These are phyloP conservation scores for Carex cristatella DNA, from an alignment of 176 grass and related monocot species.

Conservation along the genomic window DNA sequence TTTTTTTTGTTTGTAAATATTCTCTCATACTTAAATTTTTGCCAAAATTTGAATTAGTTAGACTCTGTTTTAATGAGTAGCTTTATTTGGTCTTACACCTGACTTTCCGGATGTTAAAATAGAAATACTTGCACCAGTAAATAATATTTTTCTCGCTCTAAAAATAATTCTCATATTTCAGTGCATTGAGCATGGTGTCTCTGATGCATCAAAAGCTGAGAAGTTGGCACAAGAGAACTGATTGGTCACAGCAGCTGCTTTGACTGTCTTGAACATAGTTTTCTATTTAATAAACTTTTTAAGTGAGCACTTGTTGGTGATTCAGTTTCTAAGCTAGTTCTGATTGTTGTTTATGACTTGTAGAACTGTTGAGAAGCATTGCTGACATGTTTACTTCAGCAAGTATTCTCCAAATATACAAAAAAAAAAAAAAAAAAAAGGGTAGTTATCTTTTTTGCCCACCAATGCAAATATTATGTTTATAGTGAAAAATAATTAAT, in stretches of 20 bases:
- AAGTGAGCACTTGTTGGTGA: neutral
- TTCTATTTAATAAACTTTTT: neutral
- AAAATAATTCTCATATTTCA: constrained; percentile 16
- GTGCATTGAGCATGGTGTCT: constrained; percentile 29
- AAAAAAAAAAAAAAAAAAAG: neutral
- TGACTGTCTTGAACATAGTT: neutral
- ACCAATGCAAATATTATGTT: neutral
- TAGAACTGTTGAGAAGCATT: neutral
- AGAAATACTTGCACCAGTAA: neutral
- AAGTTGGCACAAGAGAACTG: constrained; percentile 12
- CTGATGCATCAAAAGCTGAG: constrained; percentile 10
- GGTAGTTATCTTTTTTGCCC: neutral
- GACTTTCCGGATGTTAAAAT: neutral
- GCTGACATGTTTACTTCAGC: neutral
- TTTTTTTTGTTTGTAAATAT: neutral
- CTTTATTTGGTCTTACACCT: neutral
- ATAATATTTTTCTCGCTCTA: neutral
- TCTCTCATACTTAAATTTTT: neutral
- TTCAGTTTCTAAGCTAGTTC: neutral
- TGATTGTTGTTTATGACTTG: neutral
- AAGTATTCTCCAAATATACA: neutral
- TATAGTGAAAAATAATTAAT: neutral
- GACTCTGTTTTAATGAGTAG: neutral
- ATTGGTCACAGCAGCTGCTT: neutral
- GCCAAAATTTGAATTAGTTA: neutral